Conservation (phyloP, 257 asterid species). For the Cordia subcordata region DNA sequence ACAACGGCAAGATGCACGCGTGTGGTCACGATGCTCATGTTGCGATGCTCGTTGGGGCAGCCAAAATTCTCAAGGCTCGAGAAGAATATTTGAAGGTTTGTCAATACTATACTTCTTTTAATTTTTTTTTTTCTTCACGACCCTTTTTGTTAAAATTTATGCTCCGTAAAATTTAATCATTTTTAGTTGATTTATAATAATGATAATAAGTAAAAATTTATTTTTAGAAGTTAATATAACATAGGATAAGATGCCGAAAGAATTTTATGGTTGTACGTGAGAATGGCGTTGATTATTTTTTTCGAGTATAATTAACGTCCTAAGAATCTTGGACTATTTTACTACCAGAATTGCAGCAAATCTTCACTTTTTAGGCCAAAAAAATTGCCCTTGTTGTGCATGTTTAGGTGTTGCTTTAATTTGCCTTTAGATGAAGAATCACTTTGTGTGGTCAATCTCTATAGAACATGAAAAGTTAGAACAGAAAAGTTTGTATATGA, state of each 20-base stretch:
- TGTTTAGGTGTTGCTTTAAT: background rate
- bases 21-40: conserved; percentile 40
- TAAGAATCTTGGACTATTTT: conserved; percentile 17
- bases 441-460: conserved; percentile 3
- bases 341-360: background rate
- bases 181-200: background rate
- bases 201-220: too few relatives aligned
- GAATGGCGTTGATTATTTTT: too few relatives aligned
- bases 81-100: conserved; percentile 18
- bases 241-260: too few relatives aligned
- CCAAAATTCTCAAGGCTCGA: conserved; percentile 23
- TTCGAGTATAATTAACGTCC: too few relatives aligned
- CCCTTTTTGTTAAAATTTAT: too few relatives aligned
- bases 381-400: conserved; percentile 9
- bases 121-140: too few relatives aligned
- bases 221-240: too few relatives aligned
- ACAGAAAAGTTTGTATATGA: too few relatives aligned
- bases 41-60: conserved; percentile 35
- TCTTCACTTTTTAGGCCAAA: conserved; percentile 3
- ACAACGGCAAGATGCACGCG: conserved; percentile 33
- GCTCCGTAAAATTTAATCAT: background rate
- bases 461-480: background rate
- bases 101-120: background rate
- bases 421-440: conserved; percentile 12
- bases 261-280: too few relatives aligned